Conservation (phyloP, 345 rosid species). For the Adansonia digitata region DNA sequence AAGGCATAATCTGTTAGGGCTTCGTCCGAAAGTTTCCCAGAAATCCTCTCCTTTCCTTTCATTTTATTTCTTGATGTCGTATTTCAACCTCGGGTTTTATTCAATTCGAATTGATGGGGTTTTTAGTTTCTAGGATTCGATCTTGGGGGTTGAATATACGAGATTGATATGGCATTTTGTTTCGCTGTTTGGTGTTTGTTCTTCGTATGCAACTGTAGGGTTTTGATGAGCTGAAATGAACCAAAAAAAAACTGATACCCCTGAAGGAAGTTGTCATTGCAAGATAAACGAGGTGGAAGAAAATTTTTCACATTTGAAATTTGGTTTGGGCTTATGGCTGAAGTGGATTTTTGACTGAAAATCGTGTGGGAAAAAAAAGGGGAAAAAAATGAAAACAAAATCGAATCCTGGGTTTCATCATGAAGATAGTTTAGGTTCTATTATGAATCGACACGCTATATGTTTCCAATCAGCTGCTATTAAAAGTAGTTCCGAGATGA, state of each 20-base stretch:
- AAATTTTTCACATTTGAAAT: not conserved
- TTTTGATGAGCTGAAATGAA: not conserved
- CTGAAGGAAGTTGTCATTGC: not conserved
- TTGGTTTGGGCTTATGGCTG: not conserved
- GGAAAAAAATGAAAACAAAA: constrained; percentile 53
- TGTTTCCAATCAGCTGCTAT: constrained; percentile 45
- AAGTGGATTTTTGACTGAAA: not conserved
- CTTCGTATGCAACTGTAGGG: not conserved
- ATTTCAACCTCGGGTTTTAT: not conserved
- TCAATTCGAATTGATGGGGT: not conserved
- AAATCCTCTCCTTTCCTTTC: not conserved
- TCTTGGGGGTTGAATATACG: not conserved
- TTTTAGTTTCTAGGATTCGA: constrained; percentile 1
- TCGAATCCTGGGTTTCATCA: constrained; percentile 43
- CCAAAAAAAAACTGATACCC: not conserved
- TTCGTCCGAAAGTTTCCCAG: constrained; percentile 32
- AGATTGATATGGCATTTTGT: constrained; percentile 10
- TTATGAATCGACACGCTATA: constrained; percentile 44
- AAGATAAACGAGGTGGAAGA: not conserved
- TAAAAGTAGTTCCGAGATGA: constrained; percentile 43
- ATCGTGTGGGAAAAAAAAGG: not conserved
- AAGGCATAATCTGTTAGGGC: constrained; percentile 6
- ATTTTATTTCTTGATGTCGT: not conserved
- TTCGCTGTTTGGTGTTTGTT: not conserved
- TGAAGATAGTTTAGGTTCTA: constrained; percentile 29